These are phyloP conservation scores for Rubia tinctorum DNA, from an alignment of 305 asterid genomes.

Conservation along the genomic window DNA sequence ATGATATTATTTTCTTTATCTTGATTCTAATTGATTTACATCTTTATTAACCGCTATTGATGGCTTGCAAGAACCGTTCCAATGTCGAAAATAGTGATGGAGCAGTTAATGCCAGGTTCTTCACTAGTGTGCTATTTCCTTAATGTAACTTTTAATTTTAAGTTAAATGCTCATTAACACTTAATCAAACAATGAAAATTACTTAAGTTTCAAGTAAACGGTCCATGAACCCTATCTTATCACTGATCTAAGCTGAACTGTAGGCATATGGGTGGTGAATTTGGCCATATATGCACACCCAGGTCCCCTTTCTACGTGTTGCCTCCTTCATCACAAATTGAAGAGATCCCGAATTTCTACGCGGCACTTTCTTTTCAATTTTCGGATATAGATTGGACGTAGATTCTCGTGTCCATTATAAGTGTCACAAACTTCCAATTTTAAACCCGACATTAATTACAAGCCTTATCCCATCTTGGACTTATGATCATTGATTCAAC, in stretches of 20 bases:
- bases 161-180: no score
- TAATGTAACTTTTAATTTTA: no score
- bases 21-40: no score
- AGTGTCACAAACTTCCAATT: background rate
- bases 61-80: no score
- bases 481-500: background rate
- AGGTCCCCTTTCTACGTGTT: conserved; percentile 3
- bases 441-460: background rate
- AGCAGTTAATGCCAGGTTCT: no score
- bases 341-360: background rate
- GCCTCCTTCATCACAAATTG: background rate
- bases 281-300: background rate
- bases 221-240: no score
- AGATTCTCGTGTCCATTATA: background rate
- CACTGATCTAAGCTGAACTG: background rate
- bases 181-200: no score
- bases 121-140: no score
- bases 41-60: no score
- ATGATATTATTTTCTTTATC: no score
- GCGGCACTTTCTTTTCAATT: background rate
- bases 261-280: background rate
- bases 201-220: no score
- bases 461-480: background rate
- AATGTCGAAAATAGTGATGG: no score
- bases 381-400: background rate